Base-by-base conservation (phyloP, 2,329 filamentous ascomycete genomes). In the Fusarium redolens region DNA sequence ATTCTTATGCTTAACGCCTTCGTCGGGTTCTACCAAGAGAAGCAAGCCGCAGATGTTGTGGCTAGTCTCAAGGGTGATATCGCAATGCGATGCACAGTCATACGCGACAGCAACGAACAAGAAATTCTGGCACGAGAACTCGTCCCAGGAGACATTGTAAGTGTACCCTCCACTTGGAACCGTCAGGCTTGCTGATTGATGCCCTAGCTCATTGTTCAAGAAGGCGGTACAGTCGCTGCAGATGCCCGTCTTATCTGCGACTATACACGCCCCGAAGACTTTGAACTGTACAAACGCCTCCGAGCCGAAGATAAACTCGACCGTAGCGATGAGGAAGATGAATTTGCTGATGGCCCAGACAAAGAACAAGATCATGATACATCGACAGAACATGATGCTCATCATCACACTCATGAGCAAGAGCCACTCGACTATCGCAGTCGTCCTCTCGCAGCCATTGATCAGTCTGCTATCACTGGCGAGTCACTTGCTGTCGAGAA, bases 1-100 rank as follows among this genome's bases (percentile, higher is more conserved):
- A 72, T 72, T 5, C 65, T 72, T n/a, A 30, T 72, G 38, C 69
- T 72, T 15, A 72, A 72, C 4, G 69, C 69, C 30, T 72, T 72
- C 28, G 69, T 72, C 22, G 69, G 69, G 13, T 72, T 64, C 48
- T 65, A 72, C 15, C 69, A 72, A 3, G 69, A 72, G 37, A 69
- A 69, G 13, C 69, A 72, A 17, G 69, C 69, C 1, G 69, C 69
- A 17, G 69, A 72, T 15, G 70, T 72, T 0, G 69, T 72, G 1
- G 69, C 69, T 0, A 72, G 69, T 41, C 38, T 72, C 22, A 72
- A 72, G 5, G 69, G 69, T 22, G 69, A 72, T n/a, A 72, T 72
- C n/a, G 69, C 69, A 2, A 72, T 72, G 69, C 59, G 69, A 18
- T 72, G 69, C 12, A 69, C 38, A 0, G 69, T 73, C 12, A 51